A percentile compares a stretch with the other conserved stretches of the same genome.
Evolutionary conservation across 1,284 basidiomycete species (phyloP).

Genomic region (Cystobasidiaceae sp.): DNA sequence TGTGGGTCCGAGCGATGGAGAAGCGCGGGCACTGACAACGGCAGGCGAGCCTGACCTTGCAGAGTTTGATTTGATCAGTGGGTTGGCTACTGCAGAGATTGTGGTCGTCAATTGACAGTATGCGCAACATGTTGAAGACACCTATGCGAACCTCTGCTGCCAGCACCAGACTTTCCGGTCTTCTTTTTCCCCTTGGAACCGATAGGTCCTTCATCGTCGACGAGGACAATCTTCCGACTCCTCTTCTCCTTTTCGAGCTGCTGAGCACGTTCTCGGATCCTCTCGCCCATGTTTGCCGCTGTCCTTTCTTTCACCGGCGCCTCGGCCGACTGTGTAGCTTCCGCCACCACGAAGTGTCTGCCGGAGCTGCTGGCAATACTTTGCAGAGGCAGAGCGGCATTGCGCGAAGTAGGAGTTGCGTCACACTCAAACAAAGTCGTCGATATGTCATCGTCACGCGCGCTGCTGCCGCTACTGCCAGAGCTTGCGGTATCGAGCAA

Average conservation of each 20-base stretch:
- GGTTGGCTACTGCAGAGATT: too few species aligned
- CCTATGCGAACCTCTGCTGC: slow-evolving; percentile 2
- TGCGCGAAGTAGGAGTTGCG: too few species aligned
- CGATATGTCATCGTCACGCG: background rate
- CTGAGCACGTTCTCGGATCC: slow-evolving; percentile 15
- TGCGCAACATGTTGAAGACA: background rate
- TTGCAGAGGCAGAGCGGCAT: too few species aligned
- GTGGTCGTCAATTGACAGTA: too few species aligned
- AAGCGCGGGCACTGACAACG: background rate
- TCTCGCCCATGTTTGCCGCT: slow-evolving; percentile 26
- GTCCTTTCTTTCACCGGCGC: slow-evolving; percentile 4
- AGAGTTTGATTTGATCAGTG: too few species aligned
- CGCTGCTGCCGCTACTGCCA: too few species aligned
- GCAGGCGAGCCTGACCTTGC: slow-evolving; percentile 17
- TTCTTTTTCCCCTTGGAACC: slow-evolving; percentile 5
- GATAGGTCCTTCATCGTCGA: slow-evolving; percentile 14
- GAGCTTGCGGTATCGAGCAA: too few species aligned
- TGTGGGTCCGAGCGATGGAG: slow-evolving; percentile 8
- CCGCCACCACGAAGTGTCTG: too few species aligned
- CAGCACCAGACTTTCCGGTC: background rate
- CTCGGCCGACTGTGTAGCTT: background rate
- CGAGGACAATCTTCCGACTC: slow-evolving; percentile 19
- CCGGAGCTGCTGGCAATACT: too few species aligned
- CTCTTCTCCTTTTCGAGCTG: slow-evolving; percentile 25
- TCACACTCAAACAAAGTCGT: too few species aligned